Evolutionary conservation across 164 flowering plant species (phyloP).

Genomic region (Dillenia turbinata): DNA sequence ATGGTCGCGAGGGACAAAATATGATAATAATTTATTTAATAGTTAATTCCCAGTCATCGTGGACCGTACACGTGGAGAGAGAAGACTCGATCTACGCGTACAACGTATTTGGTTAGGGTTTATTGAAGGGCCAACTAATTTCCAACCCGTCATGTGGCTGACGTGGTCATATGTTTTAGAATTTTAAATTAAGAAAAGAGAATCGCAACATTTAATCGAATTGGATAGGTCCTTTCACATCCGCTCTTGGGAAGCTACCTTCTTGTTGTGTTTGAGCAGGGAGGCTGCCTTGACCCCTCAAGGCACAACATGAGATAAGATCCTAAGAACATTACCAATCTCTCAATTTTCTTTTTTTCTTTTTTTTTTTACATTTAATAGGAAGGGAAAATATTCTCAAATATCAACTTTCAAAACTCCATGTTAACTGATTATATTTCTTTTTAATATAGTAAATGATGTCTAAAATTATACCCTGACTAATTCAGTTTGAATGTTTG

Average conservation of each 20-base stretch:
- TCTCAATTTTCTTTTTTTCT: too few relatives aligned
- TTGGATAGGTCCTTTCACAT: slow-evolving; percentile 29
- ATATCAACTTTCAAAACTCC: too few relatives aligned
- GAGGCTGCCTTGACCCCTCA: too few relatives aligned
- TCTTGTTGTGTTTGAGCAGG: too few relatives aligned
- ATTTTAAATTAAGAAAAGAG: background rate
- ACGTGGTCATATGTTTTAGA: slow-evolving; percentile 36
- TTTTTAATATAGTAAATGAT: too few relatives aligned
- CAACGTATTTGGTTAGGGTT: slow-evolving; percentile 9
- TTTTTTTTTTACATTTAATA: too few relatives aligned
- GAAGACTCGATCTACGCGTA: slow-evolving; percentile 34
- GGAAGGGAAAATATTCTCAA: too few relatives aligned
- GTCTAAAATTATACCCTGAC: too few relatives aligned
- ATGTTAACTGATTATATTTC: too few relatives aligned
- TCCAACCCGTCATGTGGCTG: slow-evolving; percentile 55
- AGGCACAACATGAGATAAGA: too few relatives aligned
- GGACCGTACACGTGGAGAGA: slow-evolving; percentile 53
- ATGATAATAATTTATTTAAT: background rate
- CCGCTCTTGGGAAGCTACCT: slow-evolving; percentile 12
- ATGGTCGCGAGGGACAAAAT: slow-evolving; percentile 22
- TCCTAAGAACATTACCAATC: too few relatives aligned
- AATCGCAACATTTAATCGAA: slow-evolving; percentile 13
- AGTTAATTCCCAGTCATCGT: slow-evolving; percentile 27
- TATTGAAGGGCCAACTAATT: slow-evolving; percentile 30
- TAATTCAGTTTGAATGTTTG: too few relatives aligned